Percentiles rank a stretch among this genome's conserved stretches.
These are phyloP conservation scores for Anthracocystis setariae DNA, from an alignment of 1,284 basidiomycete genomes.

Conservation along the genomic window DNA sequence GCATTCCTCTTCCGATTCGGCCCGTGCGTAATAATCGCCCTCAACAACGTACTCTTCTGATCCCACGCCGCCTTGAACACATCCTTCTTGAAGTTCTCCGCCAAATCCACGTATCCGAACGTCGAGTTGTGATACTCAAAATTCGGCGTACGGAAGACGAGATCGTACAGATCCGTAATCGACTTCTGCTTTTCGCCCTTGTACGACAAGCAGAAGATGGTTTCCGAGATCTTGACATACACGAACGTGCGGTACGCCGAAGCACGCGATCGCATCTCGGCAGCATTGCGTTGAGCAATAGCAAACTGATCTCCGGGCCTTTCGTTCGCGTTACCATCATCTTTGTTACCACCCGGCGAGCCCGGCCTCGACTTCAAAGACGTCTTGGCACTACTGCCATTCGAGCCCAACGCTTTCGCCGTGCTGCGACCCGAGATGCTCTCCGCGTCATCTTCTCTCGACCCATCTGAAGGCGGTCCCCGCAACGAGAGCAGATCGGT, in stretches of 20 bases:
- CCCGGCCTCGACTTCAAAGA: constrained; percentile 30
- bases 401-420: not conserved
- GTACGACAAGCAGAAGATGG: constrained; percentile 68
- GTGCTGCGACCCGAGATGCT: constrained; percentile 13
- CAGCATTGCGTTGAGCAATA: constrained; percentile 58
- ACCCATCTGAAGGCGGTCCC: constrained; percentile 27
- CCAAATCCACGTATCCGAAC: constrained; percentile 72
- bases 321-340: constrained; percentile 9
- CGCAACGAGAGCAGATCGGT: constrained; percentile 18
- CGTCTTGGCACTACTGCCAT: constrained; percentile 7
- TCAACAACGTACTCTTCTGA: constrained; percentile 60
- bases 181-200: constrained; percentile 71
- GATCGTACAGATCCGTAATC: constrained; percentile 71
- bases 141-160: constrained; percentile 71
- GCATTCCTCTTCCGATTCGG: constrained; percentile 42
- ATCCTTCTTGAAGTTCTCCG: constrained; percentile 63
- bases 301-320: constrained; percentile 38
- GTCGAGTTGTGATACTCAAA: constrained; percentile 87
- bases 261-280: constrained; percentile 70
- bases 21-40: constrained; percentile 56
- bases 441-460: constrained; percentile 29
- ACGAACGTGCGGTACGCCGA: constrained; percentile 76
- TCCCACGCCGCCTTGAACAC: constrained; percentile 65
- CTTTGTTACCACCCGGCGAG: constrained; percentile 17
- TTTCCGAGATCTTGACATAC: constrained; percentile 80